These are phyloP conservation scores for Cutaneotrichosporon dermatis DNA, from an alignment of 1,284 basidiomycete species.

Conservation along the genomic window DNA sequence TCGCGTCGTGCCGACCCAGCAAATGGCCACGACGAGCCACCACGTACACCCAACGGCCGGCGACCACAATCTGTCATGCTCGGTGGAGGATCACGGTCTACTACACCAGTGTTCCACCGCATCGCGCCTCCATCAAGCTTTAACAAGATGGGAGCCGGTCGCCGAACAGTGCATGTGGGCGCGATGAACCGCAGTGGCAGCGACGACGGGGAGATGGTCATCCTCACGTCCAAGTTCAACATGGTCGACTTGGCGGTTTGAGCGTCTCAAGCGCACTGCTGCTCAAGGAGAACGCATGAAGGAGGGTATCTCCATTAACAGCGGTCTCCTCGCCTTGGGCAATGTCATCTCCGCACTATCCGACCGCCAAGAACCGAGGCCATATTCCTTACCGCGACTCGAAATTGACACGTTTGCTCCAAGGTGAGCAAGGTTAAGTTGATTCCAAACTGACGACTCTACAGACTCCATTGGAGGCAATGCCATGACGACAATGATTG, in stretches of 20 bases:
- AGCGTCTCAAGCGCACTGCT: constrained; percentile 89
- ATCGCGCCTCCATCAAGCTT: constrained; percentile 16
- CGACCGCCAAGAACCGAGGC: constrained; percentile 61
- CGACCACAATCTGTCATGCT: constrained; percentile 20
- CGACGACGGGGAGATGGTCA: constrained; percentile 71
- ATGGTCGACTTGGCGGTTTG: constrained; percentile 97
- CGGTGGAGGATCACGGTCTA: constrained; percentile 15
- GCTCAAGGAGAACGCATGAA: constrained; percentile 92
- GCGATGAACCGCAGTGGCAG: constrained; percentile 45
- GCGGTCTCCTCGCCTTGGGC: constrained; percentile 89
- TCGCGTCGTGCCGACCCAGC: constrained; percentile 32
- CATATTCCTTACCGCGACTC: constrained; percentile 97
- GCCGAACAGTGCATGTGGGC: constrained; percentile 60
- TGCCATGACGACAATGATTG: constrained; percentile 97
- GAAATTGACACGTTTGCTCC: constrained; percentile 84
- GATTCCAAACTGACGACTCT: background rate
- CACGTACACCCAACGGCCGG: constrained; percentile 19
- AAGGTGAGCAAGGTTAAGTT: constrained; percentile 49
- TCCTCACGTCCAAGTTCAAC: constrained; percentile 92
- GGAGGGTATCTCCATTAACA: constrained; percentile 96
- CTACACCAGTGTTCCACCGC: constrained; percentile 18
- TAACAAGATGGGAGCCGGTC: constrained; percentile 42
- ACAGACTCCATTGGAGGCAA: constrained; percentile 94
- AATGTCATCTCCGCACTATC: constrained; percentile 96
- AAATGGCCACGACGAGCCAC: constrained; percentile 5